A percentile compares a stretch with the other conserved stretches of the same genome.
Evolutionary conservation across 345 rosid species (phyloP).

Genomic region (Eucalyptus virginea): DNA sequence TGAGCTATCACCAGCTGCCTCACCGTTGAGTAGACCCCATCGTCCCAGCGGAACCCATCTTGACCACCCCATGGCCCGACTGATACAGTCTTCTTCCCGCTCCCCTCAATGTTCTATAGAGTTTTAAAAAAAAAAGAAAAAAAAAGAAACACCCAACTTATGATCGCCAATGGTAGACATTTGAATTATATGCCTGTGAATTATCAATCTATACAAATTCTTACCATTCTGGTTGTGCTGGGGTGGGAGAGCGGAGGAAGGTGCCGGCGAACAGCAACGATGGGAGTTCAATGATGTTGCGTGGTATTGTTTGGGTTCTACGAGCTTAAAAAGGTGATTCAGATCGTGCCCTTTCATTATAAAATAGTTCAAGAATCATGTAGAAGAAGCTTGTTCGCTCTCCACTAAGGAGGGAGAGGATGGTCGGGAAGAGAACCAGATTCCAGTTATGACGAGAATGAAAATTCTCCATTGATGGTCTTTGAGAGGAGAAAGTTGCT

Average conservation of each 20-base stretch:
- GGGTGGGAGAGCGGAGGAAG: background rate
- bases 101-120: conserved; percentile 29
- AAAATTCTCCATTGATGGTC: background rate
- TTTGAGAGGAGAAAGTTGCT: background rate
- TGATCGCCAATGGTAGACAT: background rate
- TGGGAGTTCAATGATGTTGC: background rate
- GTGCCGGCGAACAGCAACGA: background rate
- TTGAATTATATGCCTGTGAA: background rate
- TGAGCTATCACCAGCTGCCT: conserved; percentile 59
- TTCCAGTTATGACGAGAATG: conserved; percentile 1
- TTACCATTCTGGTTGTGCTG: background rate
- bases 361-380: conserved; percentile 4
- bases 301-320: conserved; percentile 1
- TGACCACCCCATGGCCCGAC: conserved; percentile 92
- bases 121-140: background rate
- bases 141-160: background rate
- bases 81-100: conserved; percentile 31
- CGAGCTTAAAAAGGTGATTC: conserved; percentile 3
- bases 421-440: conserved; percentile 33
- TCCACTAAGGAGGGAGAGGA: conserved; percentile 41
- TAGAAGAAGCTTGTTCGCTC: conserved; percentile 30
- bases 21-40: conserved; percentile 47
- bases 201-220: background rate
- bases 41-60: conserved; percentile 61
- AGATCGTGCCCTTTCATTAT: background rate